Base-by-base conservation (phyloP, 805 yeast species). In the Metschnikowia sp. region DNA sequence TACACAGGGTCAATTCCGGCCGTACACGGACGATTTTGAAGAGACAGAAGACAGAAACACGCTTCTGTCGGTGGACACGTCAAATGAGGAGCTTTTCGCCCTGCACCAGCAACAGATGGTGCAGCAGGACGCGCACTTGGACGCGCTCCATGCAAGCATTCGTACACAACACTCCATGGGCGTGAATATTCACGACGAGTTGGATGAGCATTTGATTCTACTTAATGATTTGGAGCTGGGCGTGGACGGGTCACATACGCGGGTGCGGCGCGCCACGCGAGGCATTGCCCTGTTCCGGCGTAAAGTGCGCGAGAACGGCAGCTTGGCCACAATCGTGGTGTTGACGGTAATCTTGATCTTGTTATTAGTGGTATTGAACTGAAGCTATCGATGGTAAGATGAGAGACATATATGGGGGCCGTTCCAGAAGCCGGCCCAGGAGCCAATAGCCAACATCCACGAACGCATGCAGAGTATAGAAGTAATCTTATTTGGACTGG, bases 181-280 rank as follows among this genome's bases (percentile, higher is more conserved):
- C 6, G 45, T 59, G 11, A 57, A 51, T 30, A 72, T 73, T 36
- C 65, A 69, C 50, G 60, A 63, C 28, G 77, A 73, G 49, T 44
- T 73, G 10, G 76, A 73, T 47, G 70, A 71, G 39, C 77, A 73
- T 52, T 48, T 73, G 47, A 69, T 73, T 12, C 44, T 72, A 12
- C 63, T 73, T 47, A 63, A 64, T 48, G 77, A 73, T 53, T 59
- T 73, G 39, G 77, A 73, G 48, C 59, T 53, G 35, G 77, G 77
- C 1, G 74, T 71, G 9, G 76, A 70, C 39, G 44, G 48, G 32
- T 63, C 76, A 3, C 54, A 56, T n/a, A 47, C 49, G 10, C 55
- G 69, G 41, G 53, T 73, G n/a, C 60, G 60, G 45, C 58, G 59
- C 10, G 74, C 76, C 9, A 56, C 61, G 11, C 52, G 56, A 41